A percentile compares a stretch with the other conserved stretches of the same genome.
These are phyloP conservation scores for Microdochium trichocladiopsis DNA, from an alignment of 2,329 filamentous ascomycete genomes.

Conservation along the genomic window DNA sequence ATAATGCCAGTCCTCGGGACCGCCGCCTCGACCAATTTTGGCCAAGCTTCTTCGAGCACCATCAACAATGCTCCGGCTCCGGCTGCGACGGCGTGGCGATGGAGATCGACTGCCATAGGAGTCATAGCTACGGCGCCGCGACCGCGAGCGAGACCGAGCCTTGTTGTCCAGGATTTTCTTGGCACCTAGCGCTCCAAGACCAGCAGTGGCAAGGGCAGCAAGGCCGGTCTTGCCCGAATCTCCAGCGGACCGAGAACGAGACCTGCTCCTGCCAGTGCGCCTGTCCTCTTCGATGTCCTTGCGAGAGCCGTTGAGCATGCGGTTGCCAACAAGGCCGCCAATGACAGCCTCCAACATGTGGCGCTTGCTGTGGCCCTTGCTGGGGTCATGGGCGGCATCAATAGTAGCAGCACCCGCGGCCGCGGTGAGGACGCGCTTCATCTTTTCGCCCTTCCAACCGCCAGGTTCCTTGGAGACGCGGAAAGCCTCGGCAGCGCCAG, in stretches of 20 bases:
- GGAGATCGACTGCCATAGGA: constrained; percentile 35
- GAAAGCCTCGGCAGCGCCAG: constrained; percentile 88
- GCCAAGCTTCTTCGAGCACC: constrained; percentile 53
- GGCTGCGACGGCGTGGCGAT: constrained; percentile 37
- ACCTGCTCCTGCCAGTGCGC: constrained; percentile 57
- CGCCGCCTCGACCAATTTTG: constrained; percentile 52
- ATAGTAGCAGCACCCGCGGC: constrained; percentile 81
- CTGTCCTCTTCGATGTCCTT: constrained; percentile 57
- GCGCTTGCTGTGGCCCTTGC: constrained; percentile 72
- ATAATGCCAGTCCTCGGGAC: constrained; percentile 33
- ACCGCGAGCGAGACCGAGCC: constrained; percentile 31
- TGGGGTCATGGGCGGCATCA: constrained; percentile 66
- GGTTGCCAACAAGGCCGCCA: constrained; percentile 80
- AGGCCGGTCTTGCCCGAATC: constrained; percentile 42
- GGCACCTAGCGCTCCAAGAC: constrained; percentile 51
- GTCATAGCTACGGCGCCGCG: constrained; percentile 10
- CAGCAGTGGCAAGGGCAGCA: constrained; percentile 57
- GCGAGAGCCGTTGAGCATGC: constrained; percentile 73
- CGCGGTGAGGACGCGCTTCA: constrained; percentile 84
- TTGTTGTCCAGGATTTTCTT: constrained; percentile 48
- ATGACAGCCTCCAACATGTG: constrained; percentile 82
- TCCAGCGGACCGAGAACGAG: constrained; percentile 49
- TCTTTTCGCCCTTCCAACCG: constrained; percentile 84
- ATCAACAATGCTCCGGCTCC: constrained; percentile 61
- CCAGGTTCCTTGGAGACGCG: constrained; percentile 83